Conservation (phyloP, 352 stramenopile species). For the Pythium insidiosum region DNA sequence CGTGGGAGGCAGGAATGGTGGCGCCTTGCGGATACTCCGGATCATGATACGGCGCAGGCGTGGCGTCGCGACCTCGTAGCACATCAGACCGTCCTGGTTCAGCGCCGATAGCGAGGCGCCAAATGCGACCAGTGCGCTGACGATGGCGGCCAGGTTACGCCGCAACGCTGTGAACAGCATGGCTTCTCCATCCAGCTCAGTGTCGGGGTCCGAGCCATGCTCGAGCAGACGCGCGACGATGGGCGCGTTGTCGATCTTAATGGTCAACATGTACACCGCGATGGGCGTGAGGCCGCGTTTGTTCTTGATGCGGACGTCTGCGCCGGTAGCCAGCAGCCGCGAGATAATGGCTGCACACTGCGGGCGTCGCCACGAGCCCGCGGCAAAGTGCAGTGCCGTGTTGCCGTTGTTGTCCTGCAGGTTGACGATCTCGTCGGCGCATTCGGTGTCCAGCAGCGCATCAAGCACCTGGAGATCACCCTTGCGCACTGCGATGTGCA, state of each 20-base stretch:
- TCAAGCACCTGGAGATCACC: conserved; percentile 63
- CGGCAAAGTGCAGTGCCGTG: conserved; percentile 71
- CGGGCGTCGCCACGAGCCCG: conserved; percentile 46
- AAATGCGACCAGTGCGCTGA: conserved; percentile 49
- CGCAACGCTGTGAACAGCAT: conserved; percentile 52
- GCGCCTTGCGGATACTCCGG: conserved; percentile 41
- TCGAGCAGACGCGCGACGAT: conserved; percentile 62
- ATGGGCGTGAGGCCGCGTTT: conserved; percentile 59
- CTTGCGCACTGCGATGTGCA: conserved; percentile 75
- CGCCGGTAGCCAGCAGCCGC: conserved; percentile 39
- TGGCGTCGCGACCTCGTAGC: conserved; percentile 59
- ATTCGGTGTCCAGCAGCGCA: conserved; percentile 61
- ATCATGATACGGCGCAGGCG: conserved; percentile 65
- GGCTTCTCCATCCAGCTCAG: conserved; percentile 50
- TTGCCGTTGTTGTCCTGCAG: conserved; percentile 73
- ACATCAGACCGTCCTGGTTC: conserved; percentile 69
- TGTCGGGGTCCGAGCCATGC: conserved; percentile 43
- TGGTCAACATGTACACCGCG: conserved; percentile 71
- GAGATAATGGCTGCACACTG: conserved; percentile 35
- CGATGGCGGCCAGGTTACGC: conserved; percentile 41
- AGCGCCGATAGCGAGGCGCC: conserved; percentile 50
- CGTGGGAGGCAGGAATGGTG: conserved; percentile 33
- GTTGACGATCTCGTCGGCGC: conserved; percentile 59
- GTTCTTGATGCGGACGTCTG: conserved; percentile 42
- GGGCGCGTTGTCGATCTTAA: conserved; percentile 64